phyloP scores from a whole-genome alignment of 352 stramenopile species.

The Vaucheria bursata region DNA sequence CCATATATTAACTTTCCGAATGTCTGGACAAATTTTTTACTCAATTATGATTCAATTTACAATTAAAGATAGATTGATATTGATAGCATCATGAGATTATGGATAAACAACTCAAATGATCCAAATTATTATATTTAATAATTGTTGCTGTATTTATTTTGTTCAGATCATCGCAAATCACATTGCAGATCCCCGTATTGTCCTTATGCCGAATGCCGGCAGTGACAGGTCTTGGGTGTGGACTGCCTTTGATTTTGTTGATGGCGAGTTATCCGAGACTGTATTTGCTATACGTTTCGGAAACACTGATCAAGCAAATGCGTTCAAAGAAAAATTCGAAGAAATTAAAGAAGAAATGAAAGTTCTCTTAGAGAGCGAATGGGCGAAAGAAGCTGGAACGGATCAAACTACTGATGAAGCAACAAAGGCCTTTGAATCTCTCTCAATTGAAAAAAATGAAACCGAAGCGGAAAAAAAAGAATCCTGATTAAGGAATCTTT shows the following conservation, averaged over 20 bases:
- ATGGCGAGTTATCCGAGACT: slow-evolving; percentile 80
- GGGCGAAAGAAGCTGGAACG: neutral
- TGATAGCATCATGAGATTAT: neutral
- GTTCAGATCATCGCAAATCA: slow-evolving; percentile 87
- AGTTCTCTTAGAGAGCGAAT: neutral
- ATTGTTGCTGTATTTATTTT: neutral
- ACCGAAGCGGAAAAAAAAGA: no score
- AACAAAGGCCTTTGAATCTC: neutral
- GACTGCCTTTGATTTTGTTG: slow-evolving; percentile 93
- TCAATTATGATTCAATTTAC: neutral
- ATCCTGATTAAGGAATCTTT: no score
- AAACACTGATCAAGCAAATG: slow-evolving; percentile 85
- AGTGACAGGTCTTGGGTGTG: slow-evolving; percentile 94
- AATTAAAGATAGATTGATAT: neutral
- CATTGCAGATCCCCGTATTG: slow-evolving; percentile 86
- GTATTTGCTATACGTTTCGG: slow-evolving; percentile 83
- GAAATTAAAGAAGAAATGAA: slow-evolving; percentile 2
- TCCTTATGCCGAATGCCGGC: slow-evolving; percentile 88
- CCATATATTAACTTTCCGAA: no score
- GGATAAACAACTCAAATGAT: no score
- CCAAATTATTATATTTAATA: no score
- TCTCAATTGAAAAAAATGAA: neutral
- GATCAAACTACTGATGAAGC: neutral
- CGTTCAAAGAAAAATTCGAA: slow-evolving; percentile 78
- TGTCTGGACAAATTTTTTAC: no score